Base-by-base conservation (phyloP, 192 early-diverging fungal species). In the Coemansia sp. region DNA sequence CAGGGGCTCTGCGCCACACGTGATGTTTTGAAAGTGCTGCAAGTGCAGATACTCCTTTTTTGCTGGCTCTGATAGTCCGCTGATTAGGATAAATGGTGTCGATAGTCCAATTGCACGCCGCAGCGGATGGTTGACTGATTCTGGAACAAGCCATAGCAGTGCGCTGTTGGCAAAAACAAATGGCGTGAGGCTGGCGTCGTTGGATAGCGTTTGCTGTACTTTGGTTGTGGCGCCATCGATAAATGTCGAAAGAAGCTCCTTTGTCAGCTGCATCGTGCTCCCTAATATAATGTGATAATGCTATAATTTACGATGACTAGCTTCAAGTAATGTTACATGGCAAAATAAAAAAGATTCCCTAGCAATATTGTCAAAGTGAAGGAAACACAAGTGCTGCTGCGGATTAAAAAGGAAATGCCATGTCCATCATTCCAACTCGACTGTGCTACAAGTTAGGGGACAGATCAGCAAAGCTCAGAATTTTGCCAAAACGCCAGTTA, bases 101-200 rank as follows among this genome's bases (percentile, higher is more conserved):
- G 65, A 46, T 11, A 76, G 74, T 7, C 80, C 72, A 37, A 83
- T 46, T 1, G 68, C 63, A 5, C 69, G 67, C 6, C 75, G 65
- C 10, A 83, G 65, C 12, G 80, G 80, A 49, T 83, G 80, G 67
- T 74, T 69, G 43, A 77, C 69, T 5, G 40, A 4, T 2, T 62
- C 10, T 1, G 75, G 75, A 16, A 83, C 25, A 16, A 71, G 66
- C 74, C 74, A 77, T 48, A 83, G 64, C 7, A 69, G 64, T 17
- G 72, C 65, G 5, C 63, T 69, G 39, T 62, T 68, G n/a, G 71
- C 80, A 56, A 83, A 83, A 14, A 74, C 80, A 41, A 74, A 71
- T 22, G 80, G 71, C 8, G 71, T 63, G 37, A 83, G 42, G 9
- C 42, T 74, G 51, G 48, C 38, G 43, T 16, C 25, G 11, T 53